These are phyloP conservation scores for Aspergillus sojae DNA, from an alignment of 2,329 filamentous ascomycete genomes.

Conservation along the genomic window DNA sequence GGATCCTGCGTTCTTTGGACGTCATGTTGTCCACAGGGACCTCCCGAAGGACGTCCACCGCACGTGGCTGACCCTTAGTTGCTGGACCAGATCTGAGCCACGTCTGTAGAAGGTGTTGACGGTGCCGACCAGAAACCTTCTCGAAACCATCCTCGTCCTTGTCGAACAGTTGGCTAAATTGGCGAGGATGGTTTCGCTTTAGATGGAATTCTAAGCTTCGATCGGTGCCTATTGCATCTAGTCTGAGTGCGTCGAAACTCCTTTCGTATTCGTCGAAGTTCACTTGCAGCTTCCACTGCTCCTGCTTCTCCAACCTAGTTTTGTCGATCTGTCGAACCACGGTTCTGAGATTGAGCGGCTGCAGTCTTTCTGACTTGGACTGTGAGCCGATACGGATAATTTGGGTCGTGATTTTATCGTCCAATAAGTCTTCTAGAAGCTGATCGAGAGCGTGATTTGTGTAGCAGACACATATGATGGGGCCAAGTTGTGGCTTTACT, in stretches of 20 bases:
- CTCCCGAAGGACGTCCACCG: conserved; percentile 11
- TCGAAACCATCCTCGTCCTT: conserved; percentile 24
- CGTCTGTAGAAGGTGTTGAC: conserved; percentile 14
- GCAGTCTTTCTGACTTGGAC: conserved; percentile 58
- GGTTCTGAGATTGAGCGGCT: conserved; percentile 53
- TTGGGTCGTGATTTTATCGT: conserved; percentile 34
- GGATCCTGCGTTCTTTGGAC: conserved; percentile 20
- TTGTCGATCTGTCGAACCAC: conserved; percentile 40
- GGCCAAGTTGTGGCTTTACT: conserved; percentile 39
- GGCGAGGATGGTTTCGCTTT: conserved; percentile 1
- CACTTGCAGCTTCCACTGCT: conserved; percentile 13
- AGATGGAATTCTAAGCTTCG: conserved; percentile 22
- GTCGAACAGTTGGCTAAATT: conserved; percentile 11
- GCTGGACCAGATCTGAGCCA: conserved; percentile 23
- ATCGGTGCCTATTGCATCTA: conserved; percentile 9
- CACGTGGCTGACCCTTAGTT: conserved; percentile 10
- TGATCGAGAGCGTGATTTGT: conserved; percentile 61
- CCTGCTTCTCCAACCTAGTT: conserved; percentile 29
- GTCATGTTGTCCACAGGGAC: conserved; percentile 25
- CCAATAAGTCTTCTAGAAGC: conserved; percentile 62
- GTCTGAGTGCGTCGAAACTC: conserved; percentile 14
- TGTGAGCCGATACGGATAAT: conserved; percentile 65
- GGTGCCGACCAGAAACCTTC: conserved; percentile 7
- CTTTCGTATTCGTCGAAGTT: conserved; percentile 16
- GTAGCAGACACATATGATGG: conserved; percentile 53